Conservation (phyloP, 2,329 filamentous ascomycete species). For the Arthrobotrys megalospora region DNA sequence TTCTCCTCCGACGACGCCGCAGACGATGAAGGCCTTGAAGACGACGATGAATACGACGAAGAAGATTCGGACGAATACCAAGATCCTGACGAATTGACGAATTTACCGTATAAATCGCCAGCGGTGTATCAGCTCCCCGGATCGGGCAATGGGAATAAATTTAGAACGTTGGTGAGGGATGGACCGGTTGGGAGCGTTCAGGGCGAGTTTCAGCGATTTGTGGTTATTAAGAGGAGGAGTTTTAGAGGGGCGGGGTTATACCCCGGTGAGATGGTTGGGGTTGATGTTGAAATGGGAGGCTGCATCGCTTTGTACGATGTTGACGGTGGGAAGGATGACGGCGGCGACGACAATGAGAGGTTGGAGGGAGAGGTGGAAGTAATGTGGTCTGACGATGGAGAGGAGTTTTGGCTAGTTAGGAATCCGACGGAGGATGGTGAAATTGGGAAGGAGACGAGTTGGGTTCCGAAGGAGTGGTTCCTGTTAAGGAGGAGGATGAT, state of each 20-base stretch:
- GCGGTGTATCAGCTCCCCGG: constrained; percentile 52
- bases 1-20: not conserved
- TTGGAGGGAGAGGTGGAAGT: constrained; percentile 68
- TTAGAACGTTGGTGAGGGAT: constrained; percentile 46
- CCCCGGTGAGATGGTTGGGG: constrained; percentile 28
- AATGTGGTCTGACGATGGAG: constrained; percentile 71
- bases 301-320: constrained; percentile 17
- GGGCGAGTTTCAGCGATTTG: constrained; percentile 44
- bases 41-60: constrained; percentile 25
- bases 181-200: constrained; percentile 38
- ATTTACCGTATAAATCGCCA: constrained; percentile 57
- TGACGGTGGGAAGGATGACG: constrained; percentile 6
- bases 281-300: constrained; percentile 41
- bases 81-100: constrained; percentile 56
- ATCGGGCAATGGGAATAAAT: constrained; percentile 54
- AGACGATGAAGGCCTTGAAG: constrained; percentile 60
- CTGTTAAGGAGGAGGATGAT: constrained; percentile 23
- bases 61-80: constrained; percentile 28
- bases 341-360: constrained; percentile 26
- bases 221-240: constrained; percentile 55
- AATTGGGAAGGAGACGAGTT: constrained; percentile 54
- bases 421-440: constrained; percentile 44
- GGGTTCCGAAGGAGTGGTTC: constrained; percentile 59
- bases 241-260: constrained; percentile 51
- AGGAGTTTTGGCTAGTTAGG: constrained; percentile 62